Evolutionary conservation across 768 basidiomycete species (phyloP), one percentile per base, ranked within the genome.

Genomic region (Boletus barrowsii): DNA sequence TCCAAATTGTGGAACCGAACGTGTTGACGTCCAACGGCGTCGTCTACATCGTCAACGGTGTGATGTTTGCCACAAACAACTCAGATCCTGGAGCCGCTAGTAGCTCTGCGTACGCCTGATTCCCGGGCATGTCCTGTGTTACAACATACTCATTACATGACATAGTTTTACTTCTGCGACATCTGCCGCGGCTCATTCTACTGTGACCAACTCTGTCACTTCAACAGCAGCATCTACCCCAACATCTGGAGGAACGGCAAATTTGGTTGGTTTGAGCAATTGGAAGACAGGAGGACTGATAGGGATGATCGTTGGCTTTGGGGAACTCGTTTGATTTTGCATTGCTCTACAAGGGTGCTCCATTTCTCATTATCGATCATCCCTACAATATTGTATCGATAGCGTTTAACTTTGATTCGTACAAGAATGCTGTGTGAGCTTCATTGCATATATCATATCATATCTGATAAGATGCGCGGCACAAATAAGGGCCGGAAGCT

Each of bases 11-110:
- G 40, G 74, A 76, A 47, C 67, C 80, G 14, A 86, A 90, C 64
- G 75, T 87, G 6, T 71, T 90, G 59, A 66, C 81, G 24, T 64
- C 75, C 17, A 90, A 90, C 57, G 88, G 88, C 43, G 89, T 90
- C 40, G 66, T 87, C 10, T 87, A 90, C 65, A 65, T 85, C 40
- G 77, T 87, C 54, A 74, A 85, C 58, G 60, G 70, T 17, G 81
- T 84, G 10, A 73, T 88, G 32, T 40, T 81, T 15, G 76, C 82
- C 65, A 71, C 74, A 4, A 65, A 75, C 8, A 65, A 75, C 8
- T 59, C 54, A 3, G 68, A 86, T 62, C 42, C 73, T 10, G 58
- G 59, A 5, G 77, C 75, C 1, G 86, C 84, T 6, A 73, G 68
- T 6, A 73, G 68, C 43, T 75, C 79, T 52, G 83, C 83, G 83